Conservation (phyloP, 139 green algal species). For the Pseudopediastrum boryanum region DNA sequence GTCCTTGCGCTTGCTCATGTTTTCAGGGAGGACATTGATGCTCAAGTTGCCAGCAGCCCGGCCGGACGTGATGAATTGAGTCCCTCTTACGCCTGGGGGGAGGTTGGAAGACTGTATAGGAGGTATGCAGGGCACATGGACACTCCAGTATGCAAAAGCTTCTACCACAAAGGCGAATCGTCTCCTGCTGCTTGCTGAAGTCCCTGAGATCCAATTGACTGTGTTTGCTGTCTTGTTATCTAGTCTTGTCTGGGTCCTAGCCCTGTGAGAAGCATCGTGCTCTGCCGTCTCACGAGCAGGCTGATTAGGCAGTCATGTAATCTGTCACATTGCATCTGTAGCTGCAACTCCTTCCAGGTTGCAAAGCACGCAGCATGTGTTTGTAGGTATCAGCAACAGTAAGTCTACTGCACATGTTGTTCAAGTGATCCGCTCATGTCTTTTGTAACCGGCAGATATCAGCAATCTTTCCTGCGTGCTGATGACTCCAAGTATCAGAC, state of each 20-base stretch:
- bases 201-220: background rate
- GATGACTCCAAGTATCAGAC: too few species aligned
- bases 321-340: background rate
- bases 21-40: constrained; percentile 29
- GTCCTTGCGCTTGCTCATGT: background rate
- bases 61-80: constrained; percentile 5
- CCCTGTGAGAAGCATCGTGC: background rate
- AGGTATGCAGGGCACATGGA: background rate
- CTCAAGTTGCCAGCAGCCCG: constrained; percentile 17
- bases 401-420: too few species aligned
- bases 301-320: too few species aligned
- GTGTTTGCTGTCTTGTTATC: background rate
- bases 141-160: too few species aligned
- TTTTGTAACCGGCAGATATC: constrained; percentile 5
- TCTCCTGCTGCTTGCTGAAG: constrained; percentile 1
- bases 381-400: constrained; percentile 21
- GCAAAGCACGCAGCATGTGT: background rate
- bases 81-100: background rate
- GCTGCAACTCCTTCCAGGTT: background rate
- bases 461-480: too few species aligned
- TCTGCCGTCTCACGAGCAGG: too few species aligned
- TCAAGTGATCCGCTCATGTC: too few species aligned
- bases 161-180: too few species aligned
- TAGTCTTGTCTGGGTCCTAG: background rate
- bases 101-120: constrained; percentile 13